Conservation (phyloP, 306 rosid genomes). For the Sesbania bispinosa region DNA sequence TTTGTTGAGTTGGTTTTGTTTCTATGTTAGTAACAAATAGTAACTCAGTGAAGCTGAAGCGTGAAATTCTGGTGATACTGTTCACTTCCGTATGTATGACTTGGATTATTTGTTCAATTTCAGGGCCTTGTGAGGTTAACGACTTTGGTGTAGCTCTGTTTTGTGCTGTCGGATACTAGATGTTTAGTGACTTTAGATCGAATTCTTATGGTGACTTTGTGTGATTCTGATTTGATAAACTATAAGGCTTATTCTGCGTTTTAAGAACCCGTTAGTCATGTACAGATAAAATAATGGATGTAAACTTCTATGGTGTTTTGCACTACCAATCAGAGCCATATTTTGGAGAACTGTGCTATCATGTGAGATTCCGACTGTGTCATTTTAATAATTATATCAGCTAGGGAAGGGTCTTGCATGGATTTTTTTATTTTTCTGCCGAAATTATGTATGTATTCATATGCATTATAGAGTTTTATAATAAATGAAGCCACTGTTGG, state of each 20-base stretch:
- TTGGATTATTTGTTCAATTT: not conserved
- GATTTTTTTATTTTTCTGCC: too few species aligned
- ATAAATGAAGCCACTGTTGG: not conserved
- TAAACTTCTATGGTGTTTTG: not conserved
- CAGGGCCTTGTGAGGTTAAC: not conserved
- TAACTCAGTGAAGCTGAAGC: not conserved
- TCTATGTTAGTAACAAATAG: not conserved
- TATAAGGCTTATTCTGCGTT: not conserved
- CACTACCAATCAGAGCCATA: not conserved
- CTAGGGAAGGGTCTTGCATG: too few species aligned
- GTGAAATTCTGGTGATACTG: constrained; percentile 6
- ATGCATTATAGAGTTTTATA: not conserved
- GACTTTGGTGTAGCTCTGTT: constrained; percentile 1
- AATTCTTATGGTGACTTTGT: not conserved
- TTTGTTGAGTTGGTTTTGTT: not conserved
- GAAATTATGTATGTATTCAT: not conserved
- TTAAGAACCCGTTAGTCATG: not conserved
- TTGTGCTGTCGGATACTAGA: not conserved
- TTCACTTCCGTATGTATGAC: not conserved
- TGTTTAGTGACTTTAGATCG: not conserved
- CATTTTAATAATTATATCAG: not conserved
- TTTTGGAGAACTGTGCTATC: not conserved
- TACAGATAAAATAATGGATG: not conserved
- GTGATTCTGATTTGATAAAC: not conserved
- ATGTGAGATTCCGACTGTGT: not conserved